Conservation (phyloP, 2,329 filamentous ascomycete species). For the Cytospora piceae region DNA sequence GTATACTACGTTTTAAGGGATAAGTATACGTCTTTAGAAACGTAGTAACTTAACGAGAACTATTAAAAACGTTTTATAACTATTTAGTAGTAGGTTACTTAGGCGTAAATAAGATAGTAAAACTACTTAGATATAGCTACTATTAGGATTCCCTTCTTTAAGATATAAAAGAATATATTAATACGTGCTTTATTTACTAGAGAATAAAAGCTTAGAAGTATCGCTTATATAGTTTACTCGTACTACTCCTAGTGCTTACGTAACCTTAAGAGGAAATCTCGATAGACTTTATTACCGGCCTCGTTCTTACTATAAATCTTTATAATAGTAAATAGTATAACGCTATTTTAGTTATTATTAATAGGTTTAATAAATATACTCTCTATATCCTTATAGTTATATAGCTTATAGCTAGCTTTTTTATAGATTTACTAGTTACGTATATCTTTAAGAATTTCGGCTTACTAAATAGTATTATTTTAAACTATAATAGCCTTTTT, state of each 20-base stretch:
- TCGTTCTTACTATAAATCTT: background rate
- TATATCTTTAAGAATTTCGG: constrained; percentile 27
- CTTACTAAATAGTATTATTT: constrained; percentile 21
- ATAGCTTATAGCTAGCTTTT: background rate
- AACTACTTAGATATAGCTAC: too few relatives aligned
- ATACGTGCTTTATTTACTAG: constrained; percentile 7
- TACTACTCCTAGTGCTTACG: background rate
- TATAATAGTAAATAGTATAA: background rate
- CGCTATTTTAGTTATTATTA: constrained; percentile 6
- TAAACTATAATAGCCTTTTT: too few relatives aligned
- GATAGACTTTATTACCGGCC: too few relatives aligned
- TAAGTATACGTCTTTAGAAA: too few relatives aligned
- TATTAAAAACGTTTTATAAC: too few relatives aligned
- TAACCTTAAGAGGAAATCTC: too few relatives aligned
- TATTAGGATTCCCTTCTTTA: too few relatives aligned
- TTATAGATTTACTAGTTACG: constrained; percentile 25
- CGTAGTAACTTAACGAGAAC: too few relatives aligned
- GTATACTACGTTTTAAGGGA: too few relatives aligned
- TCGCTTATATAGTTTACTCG: background rate
- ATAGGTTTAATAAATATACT: constrained; percentile 2
- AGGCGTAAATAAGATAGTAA: too few relatives aligned
- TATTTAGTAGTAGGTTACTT: too few relatives aligned
- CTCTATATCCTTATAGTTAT: constrained; percentile 4
- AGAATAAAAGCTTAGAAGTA: constrained; percentile 1
- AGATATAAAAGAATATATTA: too few relatives aligned